Evolutionary conservation across 805 yeast genomes (phyloP).

Genomic region (Hagleromyces aurorensis): DNA sequence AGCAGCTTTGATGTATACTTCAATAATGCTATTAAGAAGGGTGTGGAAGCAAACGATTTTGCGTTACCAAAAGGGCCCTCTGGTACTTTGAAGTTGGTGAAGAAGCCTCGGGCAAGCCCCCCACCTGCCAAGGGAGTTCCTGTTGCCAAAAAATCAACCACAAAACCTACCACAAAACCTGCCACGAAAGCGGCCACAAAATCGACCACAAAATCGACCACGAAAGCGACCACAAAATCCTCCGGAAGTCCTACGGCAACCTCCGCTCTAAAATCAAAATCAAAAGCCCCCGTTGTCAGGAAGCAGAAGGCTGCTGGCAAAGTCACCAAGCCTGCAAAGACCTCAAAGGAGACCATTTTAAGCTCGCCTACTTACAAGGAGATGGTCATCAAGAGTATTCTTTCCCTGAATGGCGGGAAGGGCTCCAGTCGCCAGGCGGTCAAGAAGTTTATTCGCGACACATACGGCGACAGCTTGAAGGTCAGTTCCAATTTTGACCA

Average conservation of each 20-base stretch:
- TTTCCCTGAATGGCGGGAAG: conserved; percentile 66
- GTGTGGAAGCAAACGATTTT: conserved; percentile 69
- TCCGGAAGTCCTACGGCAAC: no score
- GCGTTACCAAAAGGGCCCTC: conserved; percentile 85
- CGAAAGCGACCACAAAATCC: conserved; percentile 23
- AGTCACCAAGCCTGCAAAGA: conserved; percentile 4
- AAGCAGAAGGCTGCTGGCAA: conserved; percentile 4
- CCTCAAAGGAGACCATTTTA: conserved; percentile 5
- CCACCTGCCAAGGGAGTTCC: conserved; percentile 25
- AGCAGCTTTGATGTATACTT: conserved; percentile 65
- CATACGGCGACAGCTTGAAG: conserved; percentile 41
- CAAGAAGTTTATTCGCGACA: conserved; percentile 62
- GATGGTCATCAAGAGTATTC: conserved; percentile 48
- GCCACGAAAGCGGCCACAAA: conserved; percentile 24
- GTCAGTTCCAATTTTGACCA: conserved; percentile 60
- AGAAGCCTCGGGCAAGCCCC: conserved; percentile 13
- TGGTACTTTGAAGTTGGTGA: conserved; percentile 63
- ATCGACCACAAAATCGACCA: conserved; percentile 16
- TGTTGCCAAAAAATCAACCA: conserved; percentile 24
- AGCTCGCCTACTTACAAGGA: conserved; percentile 19
- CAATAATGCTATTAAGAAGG: conserved; percentile 71
- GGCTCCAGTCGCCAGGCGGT: conserved; percentile 83
- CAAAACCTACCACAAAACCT: conserved; percentile 23
- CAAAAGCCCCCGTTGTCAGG: conserved; percentile 3
- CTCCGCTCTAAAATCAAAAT: conserved; percentile 6